Conservation (phyloP, 208 protist species). For the Trypanosoma boissoni region DNA sequence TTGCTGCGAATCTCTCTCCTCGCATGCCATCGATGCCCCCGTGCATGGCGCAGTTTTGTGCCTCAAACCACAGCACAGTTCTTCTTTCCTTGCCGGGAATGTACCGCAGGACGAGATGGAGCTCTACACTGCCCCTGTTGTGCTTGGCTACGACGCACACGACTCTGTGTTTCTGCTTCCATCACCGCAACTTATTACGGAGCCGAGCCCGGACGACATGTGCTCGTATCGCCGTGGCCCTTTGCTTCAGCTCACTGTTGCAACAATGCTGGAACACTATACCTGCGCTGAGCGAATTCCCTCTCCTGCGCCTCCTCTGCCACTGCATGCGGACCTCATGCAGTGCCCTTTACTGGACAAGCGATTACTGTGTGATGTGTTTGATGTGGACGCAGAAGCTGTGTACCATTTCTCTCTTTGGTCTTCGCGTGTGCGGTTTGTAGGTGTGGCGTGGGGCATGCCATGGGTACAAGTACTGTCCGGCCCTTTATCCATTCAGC, state of each 20-base stretch:
- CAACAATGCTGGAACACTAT: conserved; percentile 12
- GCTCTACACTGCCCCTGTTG: conserved; percentile 10
- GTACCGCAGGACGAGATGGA: not conserved
- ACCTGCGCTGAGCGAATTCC: not conserved
- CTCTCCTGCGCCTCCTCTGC: not conserved
- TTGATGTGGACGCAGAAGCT: conserved; percentile 18
- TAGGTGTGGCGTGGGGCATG: conserved; percentile 49
- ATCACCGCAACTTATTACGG: not conserved
- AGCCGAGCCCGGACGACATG: not conserved
- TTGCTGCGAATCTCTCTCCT: not conserved
- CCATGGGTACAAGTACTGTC: conserved; percentile 32
- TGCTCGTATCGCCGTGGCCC: conserved; percentile 1
- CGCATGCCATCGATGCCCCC: not conserved
- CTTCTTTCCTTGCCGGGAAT: not conserved
- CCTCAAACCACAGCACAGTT: too few relatives aligned
- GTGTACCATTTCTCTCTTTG: conserved; percentile 22
- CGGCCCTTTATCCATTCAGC: not conserved
- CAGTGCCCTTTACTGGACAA: conserved; percentile 24
- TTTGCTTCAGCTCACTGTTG: conserved; percentile 7
- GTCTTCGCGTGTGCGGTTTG: conserved; percentile 37
- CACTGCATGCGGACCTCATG: conserved; percentile 12
- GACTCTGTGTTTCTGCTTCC: conserved; percentile 31
- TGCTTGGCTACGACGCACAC: conserved; percentile 44
- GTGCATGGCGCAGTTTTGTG: conserved; percentile 18
- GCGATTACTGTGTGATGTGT: conserved; percentile 16